Conservation (phyloP, 495 filamentous ascomycete species). For the Niebla homalea region DNA sequence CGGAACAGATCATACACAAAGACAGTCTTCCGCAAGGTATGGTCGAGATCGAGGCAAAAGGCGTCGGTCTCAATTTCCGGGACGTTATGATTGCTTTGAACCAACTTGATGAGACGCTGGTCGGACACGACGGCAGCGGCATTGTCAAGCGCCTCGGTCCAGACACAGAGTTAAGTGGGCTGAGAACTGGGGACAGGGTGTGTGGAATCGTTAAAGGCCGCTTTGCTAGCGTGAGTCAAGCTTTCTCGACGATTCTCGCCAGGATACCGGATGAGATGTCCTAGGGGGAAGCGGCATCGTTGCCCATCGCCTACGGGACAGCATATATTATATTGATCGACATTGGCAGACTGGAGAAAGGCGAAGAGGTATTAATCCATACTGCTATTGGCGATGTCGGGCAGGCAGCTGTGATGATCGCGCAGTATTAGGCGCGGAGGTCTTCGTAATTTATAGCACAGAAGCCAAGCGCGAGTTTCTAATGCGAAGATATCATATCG, state of each 20-base stretch:
- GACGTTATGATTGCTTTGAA: constrained; percentile 29
- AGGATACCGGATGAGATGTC: constrained; percentile 26
- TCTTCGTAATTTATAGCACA: constrained; percentile 25
- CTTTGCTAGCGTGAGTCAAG: background rate
- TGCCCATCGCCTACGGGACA: constrained; percentile 38
- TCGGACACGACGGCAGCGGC: constrained; percentile 44
- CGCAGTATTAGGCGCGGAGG: constrained; percentile 38
- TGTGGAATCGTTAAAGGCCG: constrained; percentile 25
- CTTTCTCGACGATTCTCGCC: background rate
- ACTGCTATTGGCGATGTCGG: constrained; percentile 40
- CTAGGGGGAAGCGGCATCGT: constrained; percentile 34
- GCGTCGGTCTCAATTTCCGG: constrained; percentile 18
- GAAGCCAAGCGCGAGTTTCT: constrained; percentile 6
- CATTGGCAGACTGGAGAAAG: constrained; percentile 5
- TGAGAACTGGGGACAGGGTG: constrained; percentile 43
- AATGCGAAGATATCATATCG: constrained; percentile 6
- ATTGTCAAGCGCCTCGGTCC: constrained; percentile 36
- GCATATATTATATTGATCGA: constrained; percentile 36
- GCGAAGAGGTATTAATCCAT: constrained; percentile 40
- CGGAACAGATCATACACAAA: background rate
- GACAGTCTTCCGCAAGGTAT: constrained; percentile 6
- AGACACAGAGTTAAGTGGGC: constrained; percentile 20
- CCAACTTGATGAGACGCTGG: constrained; percentile 20
- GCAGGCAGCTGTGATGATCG: constrained; percentile 41
- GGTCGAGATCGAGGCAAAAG: constrained; percentile 9